These are phyloP conservation scores for Shiraia sp. DNA, from an alignment of 2,329 filamentous ascomycete genomes.

Conservation along the genomic window DNA sequence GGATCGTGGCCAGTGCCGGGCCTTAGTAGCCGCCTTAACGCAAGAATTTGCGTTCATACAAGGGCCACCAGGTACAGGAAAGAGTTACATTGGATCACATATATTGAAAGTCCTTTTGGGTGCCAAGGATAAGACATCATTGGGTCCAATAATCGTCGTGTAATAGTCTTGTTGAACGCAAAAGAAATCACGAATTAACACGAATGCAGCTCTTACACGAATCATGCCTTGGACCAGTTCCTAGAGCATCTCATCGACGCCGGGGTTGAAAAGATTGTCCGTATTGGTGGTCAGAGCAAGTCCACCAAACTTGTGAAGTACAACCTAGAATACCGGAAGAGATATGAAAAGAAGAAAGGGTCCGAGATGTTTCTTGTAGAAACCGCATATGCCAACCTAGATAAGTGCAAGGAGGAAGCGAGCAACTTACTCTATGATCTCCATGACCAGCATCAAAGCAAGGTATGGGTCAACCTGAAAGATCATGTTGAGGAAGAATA, in stretches of 20 bases:
- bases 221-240: conserved; percentile 59
- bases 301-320: conserved; percentile 54
- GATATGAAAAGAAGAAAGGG: conserved; percentile 23
- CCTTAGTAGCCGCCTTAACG: conserved; percentile 58
- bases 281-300: conserved; percentile 63
- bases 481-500: conserved; percentile 16
- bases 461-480: conserved; percentile 22
- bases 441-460: conserved; percentile 7
- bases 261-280: conserved; percentile 57
- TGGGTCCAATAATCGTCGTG: conserved; percentile 53
- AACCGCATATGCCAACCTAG: conserved; percentile 15
- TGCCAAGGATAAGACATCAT: conserved; percentile 34
- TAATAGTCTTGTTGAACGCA: too few species aligned
- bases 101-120: conserved; percentile 62
- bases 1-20: conserved; percentile 55
- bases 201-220: conserved; percentile 50
- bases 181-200: too few species aligned
- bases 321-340: conserved; percentile 51
- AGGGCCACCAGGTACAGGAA: conserved; percentile 73
- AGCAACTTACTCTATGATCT: conserved; percentile 13
- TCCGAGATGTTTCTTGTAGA: conserved; percentile 14
- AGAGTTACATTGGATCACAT: conserved; percentile 63
- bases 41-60: conserved; percentile 65
- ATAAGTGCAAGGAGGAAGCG: conserved; percentile 9
- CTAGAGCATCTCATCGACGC: conserved; percentile 61